phyloP scores from a whole-genome alignment of 169 alveolate species.

The Plasmodium relictum region DNA sequence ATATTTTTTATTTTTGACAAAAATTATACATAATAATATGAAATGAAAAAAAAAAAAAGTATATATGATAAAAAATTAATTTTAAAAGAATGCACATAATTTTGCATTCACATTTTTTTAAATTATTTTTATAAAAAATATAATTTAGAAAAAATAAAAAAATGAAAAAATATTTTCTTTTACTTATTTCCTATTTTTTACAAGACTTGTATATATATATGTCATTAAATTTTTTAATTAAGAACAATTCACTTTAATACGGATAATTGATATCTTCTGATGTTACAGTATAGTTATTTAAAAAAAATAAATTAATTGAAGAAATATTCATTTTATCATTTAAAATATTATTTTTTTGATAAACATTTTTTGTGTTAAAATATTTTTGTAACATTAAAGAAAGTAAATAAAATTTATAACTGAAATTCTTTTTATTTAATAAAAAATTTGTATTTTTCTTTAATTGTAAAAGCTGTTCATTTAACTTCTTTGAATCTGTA shows the following conservation, averaged over 20 bases:
- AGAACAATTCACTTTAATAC: constrained; percentile 3
- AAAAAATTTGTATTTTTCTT: not conserved
- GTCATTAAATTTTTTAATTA: too few relatives aligned
- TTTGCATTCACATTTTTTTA: too few relatives aligned
- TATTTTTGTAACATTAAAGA: constrained; percentile 6
- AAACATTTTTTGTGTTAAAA: not conserved
- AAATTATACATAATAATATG: too few relatives aligned
- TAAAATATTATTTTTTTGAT: not conserved
- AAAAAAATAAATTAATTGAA: constrained; percentile 29
- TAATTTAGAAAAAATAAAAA: too few relatives aligned
- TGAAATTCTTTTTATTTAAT: not conserved
- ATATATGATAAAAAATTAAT: not conserved
- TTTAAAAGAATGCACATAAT: too few relatives aligned
- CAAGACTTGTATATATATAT: too few relatives aligned
- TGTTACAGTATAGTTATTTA: constrained; percentile 27
- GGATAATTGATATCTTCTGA: constrained; percentile 22
- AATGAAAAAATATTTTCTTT: too few relatives aligned
- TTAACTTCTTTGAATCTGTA: not conserved
- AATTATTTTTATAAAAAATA: too few relatives aligned
- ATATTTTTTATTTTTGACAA: too few relatives aligned
- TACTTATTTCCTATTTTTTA: too few relatives aligned
- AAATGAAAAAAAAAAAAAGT: too few relatives aligned
- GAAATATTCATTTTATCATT: constrained; percentile 17
- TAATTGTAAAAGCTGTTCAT: not conserved
- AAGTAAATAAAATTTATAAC: constrained; percentile 33